phyloP scores from a whole-genome alignment of 1,139 yeast species.

The Candida gigantensis region DNA sequence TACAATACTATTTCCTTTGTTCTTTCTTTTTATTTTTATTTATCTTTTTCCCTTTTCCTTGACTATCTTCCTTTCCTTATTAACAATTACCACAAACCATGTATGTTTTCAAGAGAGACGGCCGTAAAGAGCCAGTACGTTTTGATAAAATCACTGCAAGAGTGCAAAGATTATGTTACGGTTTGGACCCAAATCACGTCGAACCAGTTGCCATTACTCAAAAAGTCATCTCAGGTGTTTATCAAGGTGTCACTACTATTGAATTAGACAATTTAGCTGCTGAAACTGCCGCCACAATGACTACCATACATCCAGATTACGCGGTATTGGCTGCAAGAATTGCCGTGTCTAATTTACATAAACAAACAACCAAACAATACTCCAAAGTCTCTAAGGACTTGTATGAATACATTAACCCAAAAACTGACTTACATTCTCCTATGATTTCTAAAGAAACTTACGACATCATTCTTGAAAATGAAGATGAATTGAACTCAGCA shows the following conservation, averaged over 20 bases:
- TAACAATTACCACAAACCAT: constrained; percentile 20
- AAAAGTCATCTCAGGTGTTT: constrained; percentile 85
- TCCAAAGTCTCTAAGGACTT: constrained; percentile 73
- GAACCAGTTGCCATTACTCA: constrained; percentile 90
- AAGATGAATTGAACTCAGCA: constrained; percentile 76
- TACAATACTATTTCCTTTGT: constrained; percentile 1
- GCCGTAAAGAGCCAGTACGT: constrained; percentile 83
- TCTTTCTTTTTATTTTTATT: constrained; percentile 2
- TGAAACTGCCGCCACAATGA: constrained; percentile 96
- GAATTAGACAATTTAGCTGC: constrained; percentile 93
- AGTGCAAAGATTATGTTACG: constrained; percentile 65
- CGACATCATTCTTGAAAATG: constrained; percentile 59
- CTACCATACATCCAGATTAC: constrained; percentile 95
- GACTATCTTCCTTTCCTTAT: constrained; percentile 2
- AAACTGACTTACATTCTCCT: constrained; percentile 68
- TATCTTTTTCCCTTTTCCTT: constrained; percentile 2
- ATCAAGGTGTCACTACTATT: constrained; percentile 94
- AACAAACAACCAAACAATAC: constrained; percentile 87
- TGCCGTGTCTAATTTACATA: constrained; percentile 88
- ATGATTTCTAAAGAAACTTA: constrained; percentile 77
- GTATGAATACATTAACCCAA: constrained; percentile 73
- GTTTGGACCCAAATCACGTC: constrained; percentile 78
- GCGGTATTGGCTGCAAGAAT: constrained; percentile 94
- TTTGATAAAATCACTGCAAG: constrained; percentile 65
- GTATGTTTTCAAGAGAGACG: constrained; percentile 66